Base-by-base conservation (phyloP, 1,139 yeast species). In the Lodderomyces margitis region DNA sequence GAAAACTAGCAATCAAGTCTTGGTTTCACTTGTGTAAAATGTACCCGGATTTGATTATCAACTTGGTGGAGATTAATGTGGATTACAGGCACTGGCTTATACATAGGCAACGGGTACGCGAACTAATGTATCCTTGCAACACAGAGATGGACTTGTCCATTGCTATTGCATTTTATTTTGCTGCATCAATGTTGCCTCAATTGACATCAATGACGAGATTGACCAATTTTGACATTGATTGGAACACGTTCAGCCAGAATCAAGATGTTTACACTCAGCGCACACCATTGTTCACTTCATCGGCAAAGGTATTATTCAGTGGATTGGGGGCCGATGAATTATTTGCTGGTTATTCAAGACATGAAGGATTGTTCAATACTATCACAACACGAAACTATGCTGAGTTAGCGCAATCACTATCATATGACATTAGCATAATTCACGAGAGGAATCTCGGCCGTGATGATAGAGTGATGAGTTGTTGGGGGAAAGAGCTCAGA, bases 301-400 rank as follows among this genome's bases (percentile, higher is more conserved):
- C 62, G 7, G 78, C 88, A 9, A 79, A 81, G 49, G 96, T 91
- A 0, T 62, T 91, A 9, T 69, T 94, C 34, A 87, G 96, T 45
- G 98, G 99, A 0, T 70, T 92, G n/a, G 99, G 99, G 1, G 98
- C 98, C 0, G 99, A 92, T 62, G 98, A 92, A 61, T 66, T 78
- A 21, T 89, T 86, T 67, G 99, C 95, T 0, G 99, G 99, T 0
- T 92, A 92, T 59, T 86, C 88, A 1, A 64, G 95, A 30, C 95
- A 87, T 55, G 81, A 80, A 42, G 64, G 79, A 25, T 58, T 77
- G 2, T 77, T 78, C 51, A 62, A 71, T 9, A 50, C 54, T 7
- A 44, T 63, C 1, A 50, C 17, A 12, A n/a, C 12, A 2, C 34
- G 21, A 1, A 50, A 59, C 0, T 71, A 66, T 42, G 28, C 43